Percentiles rank a stretch among this genome's conserved stretches.
phyloP scores from a whole-genome alignment of 257 asterid species.

The Rubia yunnanensis region DNA sequence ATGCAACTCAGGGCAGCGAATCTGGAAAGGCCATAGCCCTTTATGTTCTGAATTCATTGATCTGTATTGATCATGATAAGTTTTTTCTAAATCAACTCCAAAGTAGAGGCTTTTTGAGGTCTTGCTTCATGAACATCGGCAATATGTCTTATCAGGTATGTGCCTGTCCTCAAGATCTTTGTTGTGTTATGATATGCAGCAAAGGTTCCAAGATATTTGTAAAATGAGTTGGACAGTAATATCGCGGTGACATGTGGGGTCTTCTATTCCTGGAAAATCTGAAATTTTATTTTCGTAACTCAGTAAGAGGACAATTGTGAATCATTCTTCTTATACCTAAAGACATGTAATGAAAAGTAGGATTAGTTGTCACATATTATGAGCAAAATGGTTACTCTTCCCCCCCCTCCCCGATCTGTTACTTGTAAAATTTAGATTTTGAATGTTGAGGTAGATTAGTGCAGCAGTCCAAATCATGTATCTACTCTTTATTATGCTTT shows the following conservation, averaged over 20 bases:
- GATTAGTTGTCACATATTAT: background rate
- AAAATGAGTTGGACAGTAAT: background rate
- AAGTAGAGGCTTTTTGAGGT: conserved; percentile 82
- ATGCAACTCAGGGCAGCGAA: conserved; percentile 87
- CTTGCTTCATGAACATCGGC: conserved; percentile 66
- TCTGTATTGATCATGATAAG: conserved; percentile 81
- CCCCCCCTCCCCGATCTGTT: too few species aligned
- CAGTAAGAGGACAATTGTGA: background rate
- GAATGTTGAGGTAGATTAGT: background rate
- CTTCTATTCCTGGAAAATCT: background rate
- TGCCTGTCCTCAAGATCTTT: conserved; percentile 5
- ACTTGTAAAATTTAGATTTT: too few species aligned
- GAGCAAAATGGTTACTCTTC: too few species aligned
- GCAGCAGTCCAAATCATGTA: background rate
- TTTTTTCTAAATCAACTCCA: conserved; percentile 82
- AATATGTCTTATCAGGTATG: conserved; percentile 72
- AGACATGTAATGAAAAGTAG: background rate
- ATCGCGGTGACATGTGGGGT: background rate
- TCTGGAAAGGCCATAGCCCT: conserved; percentile 71
- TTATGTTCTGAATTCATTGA: conserved; percentile 70
- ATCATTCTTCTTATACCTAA: background rate
- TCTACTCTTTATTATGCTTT: background rate
- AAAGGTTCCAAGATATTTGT: background rate
- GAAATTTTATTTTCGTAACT: background rate
- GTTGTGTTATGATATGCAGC: background rate